phyloP scores from a whole-genome alignment of 2,329 filamentous ascomycete species.

The Colletotrichum lindemuthianum region DNA sequence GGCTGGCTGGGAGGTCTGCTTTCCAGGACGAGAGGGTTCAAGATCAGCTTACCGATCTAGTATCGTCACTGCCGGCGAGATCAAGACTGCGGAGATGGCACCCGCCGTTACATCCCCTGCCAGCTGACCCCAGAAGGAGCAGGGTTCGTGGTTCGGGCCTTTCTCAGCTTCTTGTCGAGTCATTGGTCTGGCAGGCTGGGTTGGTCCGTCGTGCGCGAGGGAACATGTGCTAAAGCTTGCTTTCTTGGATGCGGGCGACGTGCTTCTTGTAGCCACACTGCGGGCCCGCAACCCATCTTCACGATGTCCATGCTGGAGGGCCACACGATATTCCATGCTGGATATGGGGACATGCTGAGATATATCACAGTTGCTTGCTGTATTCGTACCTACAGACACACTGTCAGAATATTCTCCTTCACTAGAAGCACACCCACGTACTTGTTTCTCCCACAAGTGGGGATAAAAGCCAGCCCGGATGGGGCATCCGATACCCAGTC shows the following conservation, averaged over 20 bases:
- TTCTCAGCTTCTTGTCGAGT: constrained; percentile 6
- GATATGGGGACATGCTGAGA: too few species aligned
- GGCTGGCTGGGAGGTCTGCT: neutral
- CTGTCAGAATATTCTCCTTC: too few species aligned
- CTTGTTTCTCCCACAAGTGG: too few species aligned
- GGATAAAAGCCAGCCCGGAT: too few species aligned
- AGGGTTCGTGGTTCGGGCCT: neutral
- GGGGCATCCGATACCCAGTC: too few species aligned
- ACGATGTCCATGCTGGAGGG: neutral
- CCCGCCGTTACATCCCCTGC: constrained; percentile 40
- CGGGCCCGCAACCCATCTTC: neutral
- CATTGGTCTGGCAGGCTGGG: constrained; percentile 1
- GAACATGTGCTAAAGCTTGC: neutral
- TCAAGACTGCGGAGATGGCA: constrained; percentile 41
- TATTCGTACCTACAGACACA: too few species aligned
- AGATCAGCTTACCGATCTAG: constrained; percentile 40
- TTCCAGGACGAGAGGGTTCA: neutral
- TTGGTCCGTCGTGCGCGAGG: neutral
- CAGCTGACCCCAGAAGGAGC: constrained; percentile 12
- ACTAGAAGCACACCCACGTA: too few species aligned
- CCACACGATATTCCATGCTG: too few species aligned
- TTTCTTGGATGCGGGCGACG: neutral
- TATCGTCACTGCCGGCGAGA: constrained; percentile 42
- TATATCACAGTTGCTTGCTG: too few species aligned
- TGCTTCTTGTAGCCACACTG: constrained; percentile 11